phyloP scores from a whole-genome alignment of 495 filamentous ascomycete genomes.

The Lasiosphaeriaceae sp. region DNA sequence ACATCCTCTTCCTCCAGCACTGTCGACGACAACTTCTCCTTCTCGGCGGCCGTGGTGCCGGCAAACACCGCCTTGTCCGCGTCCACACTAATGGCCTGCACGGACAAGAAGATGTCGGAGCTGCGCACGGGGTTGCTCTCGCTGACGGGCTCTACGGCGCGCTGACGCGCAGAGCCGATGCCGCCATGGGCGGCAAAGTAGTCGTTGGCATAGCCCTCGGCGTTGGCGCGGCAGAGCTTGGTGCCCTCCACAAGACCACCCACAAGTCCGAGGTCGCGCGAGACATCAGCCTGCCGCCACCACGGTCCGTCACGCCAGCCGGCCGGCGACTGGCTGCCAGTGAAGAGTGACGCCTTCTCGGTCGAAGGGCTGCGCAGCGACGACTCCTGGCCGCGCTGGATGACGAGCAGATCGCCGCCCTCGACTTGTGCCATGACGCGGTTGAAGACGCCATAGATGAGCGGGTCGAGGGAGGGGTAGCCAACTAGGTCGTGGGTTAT shows the following conservation, averaged over 20 bases:
- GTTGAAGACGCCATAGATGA: slow-evolving; percentile 90
- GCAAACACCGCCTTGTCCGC: slow-evolving; percentile 65
- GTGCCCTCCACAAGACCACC: slow-evolving; percentile 79
- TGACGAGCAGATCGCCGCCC: slow-evolving; percentile 92
- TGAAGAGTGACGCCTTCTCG: slow-evolving; percentile 49
- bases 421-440: slow-evolving; percentile 98
- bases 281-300: slow-evolving; percentile 73
- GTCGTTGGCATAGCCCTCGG: slow-evolving; percentile 81
- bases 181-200: slow-evolving; percentile 75
- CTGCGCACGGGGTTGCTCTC: slow-evolving; percentile 86
- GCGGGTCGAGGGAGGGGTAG: slow-evolving; percentile 90
- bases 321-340: slow-evolving; percentile 44
- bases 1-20: slow-evolving; percentile 47
- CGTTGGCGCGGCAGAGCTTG: slow-evolving; percentile 80
- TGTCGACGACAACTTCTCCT: slow-evolving; percentile 48
- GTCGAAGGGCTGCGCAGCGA: slow-evolving; percentile 62
- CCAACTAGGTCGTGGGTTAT: slow-evolving; percentile 91
- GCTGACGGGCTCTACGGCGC: slow-evolving; percentile 66
- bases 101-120: slow-evolving; percentile 90
- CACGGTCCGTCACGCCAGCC: slow-evolving; percentile 93
- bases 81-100: slow-evolving; percentile 74
- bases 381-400: slow-evolving; percentile 87
- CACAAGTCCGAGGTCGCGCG: slow-evolving; percentile 76
- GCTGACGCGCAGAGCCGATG: slow-evolving; percentile 72
- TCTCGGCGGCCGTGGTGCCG: slow-evolving; percentile 38